Conservation (phyloP, 2,329 filamentous ascomycete species). For the Hypoxylon sp. region DNA sequence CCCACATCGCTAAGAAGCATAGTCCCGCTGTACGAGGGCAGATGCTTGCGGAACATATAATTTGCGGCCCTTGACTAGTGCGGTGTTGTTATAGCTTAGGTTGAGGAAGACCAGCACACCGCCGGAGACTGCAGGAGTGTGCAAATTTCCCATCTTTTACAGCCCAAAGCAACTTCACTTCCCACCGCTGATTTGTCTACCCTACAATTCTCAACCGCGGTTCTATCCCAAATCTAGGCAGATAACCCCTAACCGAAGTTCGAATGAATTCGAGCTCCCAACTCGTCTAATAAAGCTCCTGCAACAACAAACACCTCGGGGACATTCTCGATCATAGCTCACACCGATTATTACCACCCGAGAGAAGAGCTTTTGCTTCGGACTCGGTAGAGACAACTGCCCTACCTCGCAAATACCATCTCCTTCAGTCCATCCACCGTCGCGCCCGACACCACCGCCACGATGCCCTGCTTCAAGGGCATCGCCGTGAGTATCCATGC, state of each 20-base stretch:
- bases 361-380: constrained; percentile 8
- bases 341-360: constrained; percentile 8
- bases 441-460: constrained; percentile 47
- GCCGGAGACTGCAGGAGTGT: constrained; percentile 16
- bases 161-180: constrained; percentile 13
- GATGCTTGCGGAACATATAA: constrained; percentile 18
- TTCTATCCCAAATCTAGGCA: constrained; percentile 11
- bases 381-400: constrained; percentile 11
- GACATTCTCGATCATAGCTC: constrained; percentile 2
- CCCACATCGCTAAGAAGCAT: not conserved
- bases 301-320: constrained; percentile 21
- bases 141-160: constrained; percentile 29
- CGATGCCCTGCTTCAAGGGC: constrained; percentile 97
- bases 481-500: constrained; percentile 97
- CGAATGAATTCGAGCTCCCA: constrained; percentile 9
- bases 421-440: constrained; percentile 11
- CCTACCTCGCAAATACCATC: constrained; percentile 7
- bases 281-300: constrained; percentile 15
- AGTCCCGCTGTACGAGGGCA: constrained; percentile 8
- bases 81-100: constrained; percentile 9
- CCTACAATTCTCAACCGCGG: constrained; percentile 3
- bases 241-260: constrained; percentile 10
- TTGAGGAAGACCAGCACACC: constrained; percentile 26
- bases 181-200: constrained; percentile 7
- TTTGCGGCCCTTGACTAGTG: constrained; percentile 18